Percentiles rank a stretch among this genome's conserved stretches.
These are phyloP conservation scores for Ascoidea rubescens DNA, from an alignment of 805 yeast genomes.

Conservation along the genomic window DNA sequence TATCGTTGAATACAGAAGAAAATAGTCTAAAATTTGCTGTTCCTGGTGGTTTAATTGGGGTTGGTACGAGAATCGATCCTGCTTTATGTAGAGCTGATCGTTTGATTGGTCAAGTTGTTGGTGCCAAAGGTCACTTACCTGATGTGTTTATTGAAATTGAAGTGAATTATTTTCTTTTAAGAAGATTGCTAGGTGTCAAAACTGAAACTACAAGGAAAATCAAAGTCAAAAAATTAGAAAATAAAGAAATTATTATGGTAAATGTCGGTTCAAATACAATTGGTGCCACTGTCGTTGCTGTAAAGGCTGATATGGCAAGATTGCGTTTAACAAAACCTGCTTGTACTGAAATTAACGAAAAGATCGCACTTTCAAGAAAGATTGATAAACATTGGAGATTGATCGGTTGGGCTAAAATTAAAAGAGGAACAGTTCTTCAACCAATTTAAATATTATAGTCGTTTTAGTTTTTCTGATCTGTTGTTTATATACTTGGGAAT, in stretches of 20 bases:
- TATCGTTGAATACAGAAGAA: slow-evolving; percentile 92
- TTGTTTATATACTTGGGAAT: too few relatives aligned
- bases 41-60: slow-evolving; percentile 99
- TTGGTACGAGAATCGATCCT: slow-evolving; percentile 98
- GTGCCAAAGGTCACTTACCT: slow-evolving; percentile 93
- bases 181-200: slow-evolving; percentile 96
- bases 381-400: slow-evolving; percentile 99
- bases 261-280: slow-evolving; percentile 99
- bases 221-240: slow-evolving; percentile 86
- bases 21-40: slow-evolving; percentile 97
- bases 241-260: slow-evolving; percentile 95
- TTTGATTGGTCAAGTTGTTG: slow-evolving; percentile 97
- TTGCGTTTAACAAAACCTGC: slow-evolving; percentile 94
- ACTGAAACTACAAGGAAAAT: slow-evolving; percentile 96
- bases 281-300: slow-evolving; percentile 97
- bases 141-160: slow-evolving; percentile 95
- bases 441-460: slow-evolving; percentile 26
- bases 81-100: slow-evolving; percentile 99
- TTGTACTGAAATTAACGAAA: slow-evolving; percentile 95
- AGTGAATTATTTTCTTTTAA: slow-evolving; percentile 88
- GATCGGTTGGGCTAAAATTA: slow-evolving; percentile 99
- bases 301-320: slow-evolving; percentile 98
- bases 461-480: too few relatives aligned
- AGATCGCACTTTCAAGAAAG: slow-evolving; percentile 97
- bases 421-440: slow-evolving; percentile 82